Evolutionary conservation across 169 alveolate genomes (phyloP).

Genomic region (Condylostoma magnum): DNA sequence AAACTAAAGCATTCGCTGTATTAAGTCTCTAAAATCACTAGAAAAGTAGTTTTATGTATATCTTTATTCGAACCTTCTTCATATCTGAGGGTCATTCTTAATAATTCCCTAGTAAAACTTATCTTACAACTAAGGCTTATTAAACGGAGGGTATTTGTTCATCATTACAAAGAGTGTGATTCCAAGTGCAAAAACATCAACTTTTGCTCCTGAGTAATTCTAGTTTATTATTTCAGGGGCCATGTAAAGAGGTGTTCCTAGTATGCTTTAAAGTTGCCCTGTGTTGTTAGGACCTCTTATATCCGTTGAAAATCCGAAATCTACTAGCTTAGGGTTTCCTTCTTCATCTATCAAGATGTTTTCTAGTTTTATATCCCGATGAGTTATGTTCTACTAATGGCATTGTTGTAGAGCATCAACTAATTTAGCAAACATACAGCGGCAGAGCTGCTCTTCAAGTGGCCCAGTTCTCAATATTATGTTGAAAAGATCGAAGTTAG

Average conservation of each 20-base stretch:
- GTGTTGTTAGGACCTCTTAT: not conserved
- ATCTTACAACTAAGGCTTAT: no score
- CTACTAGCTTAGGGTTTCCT: slow-evolving; percentile 47
- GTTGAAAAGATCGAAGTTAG: not conserved
- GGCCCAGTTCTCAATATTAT: slow-evolving; percentile 10
- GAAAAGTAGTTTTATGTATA: no score
- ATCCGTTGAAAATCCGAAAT: slow-evolving; percentile 49
- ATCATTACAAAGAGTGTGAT: slow-evolving; percentile 42
- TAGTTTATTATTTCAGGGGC: slow-evolving; percentile 56
- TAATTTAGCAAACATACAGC: slow-evolving; percentile 11
- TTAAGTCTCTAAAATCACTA: no score
- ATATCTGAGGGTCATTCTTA: no score
- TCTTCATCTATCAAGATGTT: slow-evolving; percentile 48
- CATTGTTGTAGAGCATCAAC: slow-evolving; percentile 26
- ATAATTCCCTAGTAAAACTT: no score
- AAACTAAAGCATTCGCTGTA: no score
- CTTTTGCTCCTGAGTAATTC: slow-evolving; percentile 34
- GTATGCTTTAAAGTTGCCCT: not conserved
- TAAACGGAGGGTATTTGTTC: no score
- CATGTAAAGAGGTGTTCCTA: slow-evolving; percentile 52
- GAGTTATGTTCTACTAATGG: slow-evolving; percentile 40
- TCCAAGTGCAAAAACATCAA: slow-evolving; percentile 57
- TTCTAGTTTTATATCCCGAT: slow-evolving; percentile 66
- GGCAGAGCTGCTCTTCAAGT: slow-evolving; percentile 2
- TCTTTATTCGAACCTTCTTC: no score